A percentile compares a stretch with the other conserved stretches of the same genome.
Evolutionary conservation across 306 rosid genomes (phyloP).

Genomic region (Crotalaria pallida): DNA sequence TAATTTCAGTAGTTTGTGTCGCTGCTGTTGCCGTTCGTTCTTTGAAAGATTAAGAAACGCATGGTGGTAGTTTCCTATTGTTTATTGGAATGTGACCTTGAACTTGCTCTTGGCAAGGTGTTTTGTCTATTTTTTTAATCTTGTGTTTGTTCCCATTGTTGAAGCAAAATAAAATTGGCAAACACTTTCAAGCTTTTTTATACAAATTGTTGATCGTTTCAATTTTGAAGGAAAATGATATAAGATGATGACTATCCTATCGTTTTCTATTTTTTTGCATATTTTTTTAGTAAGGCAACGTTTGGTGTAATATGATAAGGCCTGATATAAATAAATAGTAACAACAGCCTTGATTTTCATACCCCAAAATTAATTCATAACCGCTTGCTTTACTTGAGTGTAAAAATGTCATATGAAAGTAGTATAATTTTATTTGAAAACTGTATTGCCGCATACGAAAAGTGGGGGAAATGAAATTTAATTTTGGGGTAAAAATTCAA

Average conservation of each 20-base stretch:
- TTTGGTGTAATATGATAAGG: background rate
- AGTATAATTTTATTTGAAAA: too few species aligned
- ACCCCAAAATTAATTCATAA: too few species aligned
- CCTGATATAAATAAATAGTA: background rate
- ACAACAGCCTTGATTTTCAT: too few species aligned
- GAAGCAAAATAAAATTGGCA: constrained; percentile 24
- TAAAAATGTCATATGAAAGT: too few species aligned
- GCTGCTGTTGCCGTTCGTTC: background rate
- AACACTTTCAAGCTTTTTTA: background rate
- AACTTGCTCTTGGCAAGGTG: constrained; percentile 21
- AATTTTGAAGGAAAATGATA: background rate
- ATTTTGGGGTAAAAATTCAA: too few species aligned
- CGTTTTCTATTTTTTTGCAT: too few species aligned
- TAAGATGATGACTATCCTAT: background rate
- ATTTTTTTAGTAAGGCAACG: background rate
- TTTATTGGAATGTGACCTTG: constrained; percentile 10
- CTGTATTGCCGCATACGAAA: too few species aligned
- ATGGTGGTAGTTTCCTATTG: constrained; percentile 6
- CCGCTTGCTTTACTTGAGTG: too few species aligned
- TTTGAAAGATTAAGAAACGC: constrained; percentile 7
- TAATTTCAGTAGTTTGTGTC: background rate
- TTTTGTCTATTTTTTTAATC: background rate
- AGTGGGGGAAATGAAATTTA: too few species aligned
- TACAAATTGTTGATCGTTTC: background rate
- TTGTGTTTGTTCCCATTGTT: background rate